Base-by-base conservation (phyloP, 2,329 filamentous ascomycete species). In the Sporothrix brunneoviolacea region DNA sequence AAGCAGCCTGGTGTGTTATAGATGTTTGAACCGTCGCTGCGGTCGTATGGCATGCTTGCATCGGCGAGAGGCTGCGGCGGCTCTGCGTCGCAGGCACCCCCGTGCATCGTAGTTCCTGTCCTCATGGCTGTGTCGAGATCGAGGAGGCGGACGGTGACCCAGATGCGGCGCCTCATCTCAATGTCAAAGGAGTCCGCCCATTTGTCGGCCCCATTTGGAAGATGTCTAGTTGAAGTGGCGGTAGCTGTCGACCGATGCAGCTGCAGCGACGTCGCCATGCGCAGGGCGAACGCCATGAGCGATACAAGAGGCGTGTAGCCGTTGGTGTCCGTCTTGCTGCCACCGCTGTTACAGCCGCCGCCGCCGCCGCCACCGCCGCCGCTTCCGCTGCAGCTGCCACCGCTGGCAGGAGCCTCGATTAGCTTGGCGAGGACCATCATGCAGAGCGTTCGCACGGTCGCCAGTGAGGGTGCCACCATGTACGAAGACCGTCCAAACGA, bases 91-190 rank as follows among this genome's bases (percentile, higher is more conserved):
- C 53, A 44, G 16, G 58, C 59, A 6, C 32, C 41, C 6, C 54
- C 44, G 4, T 46, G 50, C 10, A 56, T 27, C 13, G 47, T 54
- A 16, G 58, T 60, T 10, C 61, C 61, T 1, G 60, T 56, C 30
- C 59, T 47, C 47, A 62, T 56, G n/a, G 60, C 58, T 5, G 59
- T 55, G 16, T 60, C 55, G 8, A 63, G 52, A 19, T 61, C 60
- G 27, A 63, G 60, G 13, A 63, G 56, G 27, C 57, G 58, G 8
- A 62, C 52, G 2, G 60, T 62, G 1, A 54, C 19, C 60, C 61
- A 62, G 16, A 60, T 24, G 4, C 58, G 54, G 30, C 54, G 56
- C 7, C 59, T 53, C 47, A 57, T 57, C 19, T 62, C 61, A 8
- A 53, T 49, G 9, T 60, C 58, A 8, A 57, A 55, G 1, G 10